These are phyloP conservation scores for Magnolia officinalis DNA, from an alignment of 164 flowering plant genomes.

Conservation along the genomic window DNA sequence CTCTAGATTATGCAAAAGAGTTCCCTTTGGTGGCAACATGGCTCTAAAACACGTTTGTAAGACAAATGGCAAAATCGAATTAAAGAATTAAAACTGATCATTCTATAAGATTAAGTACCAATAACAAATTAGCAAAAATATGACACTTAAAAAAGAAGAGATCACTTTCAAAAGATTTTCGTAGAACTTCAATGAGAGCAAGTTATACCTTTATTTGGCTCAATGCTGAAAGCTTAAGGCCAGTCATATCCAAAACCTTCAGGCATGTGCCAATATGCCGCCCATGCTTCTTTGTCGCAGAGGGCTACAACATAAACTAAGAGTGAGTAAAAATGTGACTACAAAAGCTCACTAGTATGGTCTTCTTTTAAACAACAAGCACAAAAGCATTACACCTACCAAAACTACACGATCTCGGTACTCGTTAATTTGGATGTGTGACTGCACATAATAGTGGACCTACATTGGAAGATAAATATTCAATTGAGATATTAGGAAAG, in stretches of 20 bases:
- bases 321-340: background rate
- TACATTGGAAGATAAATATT: slow-evolving; percentile 25
- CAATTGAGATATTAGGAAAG: background rate
- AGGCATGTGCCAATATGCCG: slow-evolving; percentile 70
- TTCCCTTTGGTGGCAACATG: too few relatives aligned
- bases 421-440: slow-evolving; percentile 97
- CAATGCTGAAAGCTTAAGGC: slow-evolving; percentile 80
- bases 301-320: slow-evolving; percentile 50
- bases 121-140: background rate
- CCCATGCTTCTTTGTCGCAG: slow-evolving; percentile 63
- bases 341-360: background rate
- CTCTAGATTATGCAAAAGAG: too few relatives aligned
- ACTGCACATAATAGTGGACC: slow-evolving; percentile 89
- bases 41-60: too few relatives aligned
- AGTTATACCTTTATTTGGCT: slow-evolving; percentile 76
- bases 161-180: background rate
- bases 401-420: slow-evolving; percentile 87
- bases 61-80: too few relatives aligned
- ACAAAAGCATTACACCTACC: slow-evolving; percentile 38
- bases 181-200: background rate
- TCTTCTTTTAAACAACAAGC: background rate
- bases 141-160: background rate
- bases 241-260: slow-evolving; percentile 96
- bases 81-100: too few relatives aligned
- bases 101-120: background rate